Conservation (phyloP, 306 rosid species). For the Cercis canadensis region DNA sequence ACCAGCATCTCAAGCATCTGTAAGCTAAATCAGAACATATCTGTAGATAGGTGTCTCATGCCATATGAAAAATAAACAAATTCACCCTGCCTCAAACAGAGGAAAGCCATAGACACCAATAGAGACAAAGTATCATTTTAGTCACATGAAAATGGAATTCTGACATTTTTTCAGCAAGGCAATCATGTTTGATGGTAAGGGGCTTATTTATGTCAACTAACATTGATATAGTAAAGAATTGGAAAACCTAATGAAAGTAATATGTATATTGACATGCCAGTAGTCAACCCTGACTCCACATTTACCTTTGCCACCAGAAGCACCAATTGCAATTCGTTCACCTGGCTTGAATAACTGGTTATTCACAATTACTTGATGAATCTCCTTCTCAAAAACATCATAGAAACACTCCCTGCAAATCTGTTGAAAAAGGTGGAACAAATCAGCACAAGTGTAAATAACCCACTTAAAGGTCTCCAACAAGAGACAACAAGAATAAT, state of each 20-base stretch:
- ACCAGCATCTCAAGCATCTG: too few relatives aligned
- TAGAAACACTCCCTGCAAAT: slow-evolving; percentile 91
- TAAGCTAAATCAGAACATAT: too few relatives aligned
- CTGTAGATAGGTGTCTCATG: too few relatives aligned
- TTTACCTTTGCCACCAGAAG: slow-evolving; percentile 92
- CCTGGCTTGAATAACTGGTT: slow-evolving; percentile 68
- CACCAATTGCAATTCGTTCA: slow-evolving; percentile 86
- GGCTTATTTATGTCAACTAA: background rate
- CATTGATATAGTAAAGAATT: background rate
- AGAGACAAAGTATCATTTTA: background rate
- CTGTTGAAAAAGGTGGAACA: slow-evolving; percentile 7
- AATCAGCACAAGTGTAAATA: background rate
- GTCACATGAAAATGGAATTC: too few relatives aligned
- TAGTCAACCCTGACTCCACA: too few relatives aligned
- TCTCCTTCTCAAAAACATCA: slow-evolving; percentile 81
- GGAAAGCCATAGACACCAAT: too few relatives aligned
- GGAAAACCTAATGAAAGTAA: background rate
- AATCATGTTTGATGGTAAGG: background rate
- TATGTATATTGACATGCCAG: background rate
- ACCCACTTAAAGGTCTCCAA: too few relatives aligned
- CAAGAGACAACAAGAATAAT: too few relatives aligned
- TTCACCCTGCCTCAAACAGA: too few relatives aligned
- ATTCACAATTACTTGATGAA: slow-evolving; percentile 67
- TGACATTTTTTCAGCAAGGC: background rate
- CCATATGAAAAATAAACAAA: too few relatives aligned